Evolutionary conservation across 176 grass and related monocot genomes (phyloP).

Genomic region (Dendrocalamus sinicus): DNA sequence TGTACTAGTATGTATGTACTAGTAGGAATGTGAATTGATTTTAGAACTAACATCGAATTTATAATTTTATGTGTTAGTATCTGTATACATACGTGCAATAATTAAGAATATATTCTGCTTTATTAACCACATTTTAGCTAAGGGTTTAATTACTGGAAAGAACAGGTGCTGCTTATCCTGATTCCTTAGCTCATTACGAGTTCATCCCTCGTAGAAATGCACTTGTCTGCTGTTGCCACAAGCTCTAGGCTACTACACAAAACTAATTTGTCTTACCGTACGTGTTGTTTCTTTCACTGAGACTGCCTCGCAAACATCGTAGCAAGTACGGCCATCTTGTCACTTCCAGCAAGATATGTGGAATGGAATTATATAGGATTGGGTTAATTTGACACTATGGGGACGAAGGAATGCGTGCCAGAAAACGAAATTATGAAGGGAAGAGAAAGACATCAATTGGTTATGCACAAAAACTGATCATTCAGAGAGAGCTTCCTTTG

Average conservation of each 20-base stretch:
- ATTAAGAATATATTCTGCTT: neutral
- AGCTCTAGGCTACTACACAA: neutral
- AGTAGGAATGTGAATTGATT: neutral
- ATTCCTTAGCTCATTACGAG: slow-evolving; percentile 2
- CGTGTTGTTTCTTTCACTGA: slow-evolving; percentile 31
- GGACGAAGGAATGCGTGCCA: neutral
- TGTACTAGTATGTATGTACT: neutral
- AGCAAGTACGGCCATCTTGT: neutral
- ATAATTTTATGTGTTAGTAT: neutral
- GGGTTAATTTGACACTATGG: neutral
- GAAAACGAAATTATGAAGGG: neutral
- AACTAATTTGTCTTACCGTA: neutral
- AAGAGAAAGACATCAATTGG: neutral
- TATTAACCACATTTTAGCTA: neutral
- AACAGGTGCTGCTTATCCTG: slow-evolving; percentile 10
- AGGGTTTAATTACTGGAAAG: neutral
- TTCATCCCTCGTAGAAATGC: neutral
- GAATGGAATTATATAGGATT: neutral
- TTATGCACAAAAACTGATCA: neutral
- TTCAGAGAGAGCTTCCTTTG: neutral
- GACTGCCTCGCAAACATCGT: slow-evolving; percentile 45
- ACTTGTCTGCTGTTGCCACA: slow-evolving; percentile 25
- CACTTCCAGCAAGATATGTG: neutral
- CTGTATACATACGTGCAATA: too few species aligned
- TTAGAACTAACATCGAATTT: neutral